Percentiles rank a stretch among this genome's conserved stretches.
Conservation (phyloP, 2,329 filamentous ascomycete genomes). For the Paracoccidioides lutzii region DNA sequence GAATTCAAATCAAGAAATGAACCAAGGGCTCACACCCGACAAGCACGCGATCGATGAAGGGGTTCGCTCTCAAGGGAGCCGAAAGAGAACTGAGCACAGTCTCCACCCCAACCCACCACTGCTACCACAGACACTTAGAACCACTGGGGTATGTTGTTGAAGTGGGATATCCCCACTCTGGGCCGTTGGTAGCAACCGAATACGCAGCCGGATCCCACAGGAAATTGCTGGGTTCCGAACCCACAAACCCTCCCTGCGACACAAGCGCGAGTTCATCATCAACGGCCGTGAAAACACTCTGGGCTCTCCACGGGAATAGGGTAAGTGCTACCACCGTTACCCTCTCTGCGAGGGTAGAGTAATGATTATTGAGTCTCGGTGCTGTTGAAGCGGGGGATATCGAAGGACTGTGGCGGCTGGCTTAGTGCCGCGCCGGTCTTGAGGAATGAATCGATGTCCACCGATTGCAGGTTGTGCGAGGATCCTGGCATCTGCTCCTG, state of each 20-base stretch:
- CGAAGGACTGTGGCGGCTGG: background rate
- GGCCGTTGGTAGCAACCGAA: slow-evolving; percentile 4
- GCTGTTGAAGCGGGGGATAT: background rate
- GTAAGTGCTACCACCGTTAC: no score
- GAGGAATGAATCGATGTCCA: slow-evolving; percentile 34
- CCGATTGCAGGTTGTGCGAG: slow-evolving; percentile 27
- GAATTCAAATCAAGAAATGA: background rate
- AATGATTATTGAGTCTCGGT: background rate
- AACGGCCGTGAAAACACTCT: background rate
- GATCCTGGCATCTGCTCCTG: slow-evolving; percentile 31
- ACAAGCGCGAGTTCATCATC: background rate
- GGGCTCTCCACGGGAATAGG: background rate
- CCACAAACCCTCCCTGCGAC: background rate
- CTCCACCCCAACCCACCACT: no score
- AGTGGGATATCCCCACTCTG: slow-evolving; percentile 10
- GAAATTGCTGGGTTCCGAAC: background rate
- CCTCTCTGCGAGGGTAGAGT: background rate
- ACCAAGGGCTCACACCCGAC: no score
- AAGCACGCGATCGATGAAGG: no score
- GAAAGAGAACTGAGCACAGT: no score
- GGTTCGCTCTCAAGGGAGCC: no score
- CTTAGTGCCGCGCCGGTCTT: slow-evolving; percentile 12
- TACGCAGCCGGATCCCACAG: background rate
- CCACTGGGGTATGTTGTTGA: slow-evolving; percentile 1
- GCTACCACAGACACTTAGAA: background rate